These are phyloP conservation scores for Claviceps sp. DNA, from an alignment of 2,329 filamentous ascomycete species.

Conservation along the genomic window DNA sequence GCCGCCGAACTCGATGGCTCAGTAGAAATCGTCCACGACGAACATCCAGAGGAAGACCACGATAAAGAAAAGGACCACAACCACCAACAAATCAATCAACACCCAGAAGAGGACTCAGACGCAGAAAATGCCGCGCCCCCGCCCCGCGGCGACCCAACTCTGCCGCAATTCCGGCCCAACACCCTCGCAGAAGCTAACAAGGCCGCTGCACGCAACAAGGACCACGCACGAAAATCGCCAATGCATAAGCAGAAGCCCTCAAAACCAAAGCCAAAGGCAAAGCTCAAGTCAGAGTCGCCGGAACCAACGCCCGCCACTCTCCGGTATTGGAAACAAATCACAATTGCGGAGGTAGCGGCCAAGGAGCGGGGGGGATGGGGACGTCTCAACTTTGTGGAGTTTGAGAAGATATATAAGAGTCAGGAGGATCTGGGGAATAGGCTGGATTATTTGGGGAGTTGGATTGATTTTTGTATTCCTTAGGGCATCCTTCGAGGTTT, in stretches of 20 bases:
- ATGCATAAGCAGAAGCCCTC: background rate
- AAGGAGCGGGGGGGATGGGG: constrained; percentile 65
- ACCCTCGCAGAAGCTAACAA: constrained; percentile 15
- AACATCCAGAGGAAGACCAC: constrained; percentile 5
- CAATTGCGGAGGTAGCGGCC: constrained; percentile 55
- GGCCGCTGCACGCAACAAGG: background rate
- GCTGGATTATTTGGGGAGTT: constrained; percentile 72
- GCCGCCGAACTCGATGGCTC: constrained; percentile 19
- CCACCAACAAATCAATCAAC: background rate
- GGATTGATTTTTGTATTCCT: constrained; percentile 73
- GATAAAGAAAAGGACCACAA: background rate
- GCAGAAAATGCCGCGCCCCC: constrained; percentile 10
- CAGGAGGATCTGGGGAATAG: constrained; percentile 48
- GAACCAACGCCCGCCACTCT: constrained; percentile 22
- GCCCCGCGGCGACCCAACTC: constrained; percentile 42
- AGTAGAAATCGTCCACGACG: constrained; percentile 13
- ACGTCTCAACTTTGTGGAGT: constrained; percentile 64
- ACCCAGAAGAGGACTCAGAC: constrained; percentile 7
- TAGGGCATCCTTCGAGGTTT: constrained; percentile 16
- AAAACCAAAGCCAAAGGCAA: background rate
- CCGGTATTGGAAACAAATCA: constrained; percentile 40
- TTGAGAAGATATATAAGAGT: constrained; percentile 60
- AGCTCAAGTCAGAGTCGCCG: background rate
- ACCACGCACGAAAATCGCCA: background rate
- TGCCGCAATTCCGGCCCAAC: constrained; percentile 58